These are phyloP conservation scores for Magnolia sinica DNA, from an alignment of 164 flowering plant genomes.

Conservation along the genomic window DNA sequence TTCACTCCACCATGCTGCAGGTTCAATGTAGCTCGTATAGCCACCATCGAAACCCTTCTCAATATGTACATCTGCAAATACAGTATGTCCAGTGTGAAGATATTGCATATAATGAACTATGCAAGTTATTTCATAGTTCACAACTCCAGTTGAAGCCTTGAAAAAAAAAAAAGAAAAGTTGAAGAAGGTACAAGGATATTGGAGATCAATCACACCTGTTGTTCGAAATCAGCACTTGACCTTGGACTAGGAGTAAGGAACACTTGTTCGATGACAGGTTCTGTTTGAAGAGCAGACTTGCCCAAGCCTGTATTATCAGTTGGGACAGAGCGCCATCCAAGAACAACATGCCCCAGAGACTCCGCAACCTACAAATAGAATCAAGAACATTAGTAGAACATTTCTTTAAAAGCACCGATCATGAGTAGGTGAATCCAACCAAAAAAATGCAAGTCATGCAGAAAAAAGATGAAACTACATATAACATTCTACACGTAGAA, in stretches of 20 bases:
- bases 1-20: constrained; percentile 73
- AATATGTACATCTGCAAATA: constrained; percentile 81
- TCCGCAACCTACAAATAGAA: constrained; percentile 71
- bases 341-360: constrained; percentile 92
- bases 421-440: background rate
- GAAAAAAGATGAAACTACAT: too few relatives aligned
- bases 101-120: background rate
- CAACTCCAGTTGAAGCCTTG: too few relatives aligned
- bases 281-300: constrained; percentile 83
- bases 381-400: background rate
- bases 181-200: background rate
- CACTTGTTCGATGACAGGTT: constrained; percentile 93
- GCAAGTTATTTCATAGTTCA: background rate
- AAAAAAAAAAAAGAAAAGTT: background rate
- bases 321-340: constrained; percentile 96
- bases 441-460: background rate
- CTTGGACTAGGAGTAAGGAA: constrained; percentile 69
- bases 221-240: constrained; percentile 85
- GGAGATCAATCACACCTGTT: constrained; percentile 51
- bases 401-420: background rate
- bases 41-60: constrained; percentile 89
- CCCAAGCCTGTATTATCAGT: constrained; percentile 91
- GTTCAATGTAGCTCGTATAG: constrained; percentile 84
- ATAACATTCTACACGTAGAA: background rate
- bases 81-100: constrained; percentile 8